These are phyloP conservation scores for Drechslerella dactyloides DNA, from an alignment of 2,329 filamentous ascomycete species.

Conservation along the genomic window DNA sequence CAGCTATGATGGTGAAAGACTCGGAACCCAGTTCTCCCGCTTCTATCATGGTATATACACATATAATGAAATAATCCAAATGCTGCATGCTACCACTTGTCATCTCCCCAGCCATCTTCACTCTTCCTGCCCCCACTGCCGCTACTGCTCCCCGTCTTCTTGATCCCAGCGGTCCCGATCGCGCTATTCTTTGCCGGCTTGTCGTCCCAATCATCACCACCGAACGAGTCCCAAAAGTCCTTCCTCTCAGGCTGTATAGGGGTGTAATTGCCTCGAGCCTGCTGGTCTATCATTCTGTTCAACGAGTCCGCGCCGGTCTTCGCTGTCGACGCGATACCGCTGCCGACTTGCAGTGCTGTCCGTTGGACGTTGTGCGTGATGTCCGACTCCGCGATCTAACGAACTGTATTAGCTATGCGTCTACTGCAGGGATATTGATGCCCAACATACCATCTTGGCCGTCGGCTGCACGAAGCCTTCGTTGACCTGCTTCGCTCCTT, in stretches of 20 bases:
- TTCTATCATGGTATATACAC: constrained; percentile 42
- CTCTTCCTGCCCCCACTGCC: constrained; percentile 47
- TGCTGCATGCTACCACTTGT: constrained; percentile 50
- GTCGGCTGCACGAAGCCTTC: constrained; percentile 91
- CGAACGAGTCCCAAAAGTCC: constrained; percentile 93
- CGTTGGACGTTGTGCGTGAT: constrained; percentile 67
- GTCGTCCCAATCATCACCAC: constrained; percentile 64
- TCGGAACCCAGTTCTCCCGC: constrained; percentile 27
- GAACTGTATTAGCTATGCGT: background rate
- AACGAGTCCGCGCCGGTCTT: constrained; percentile 68
- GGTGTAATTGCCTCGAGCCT: constrained; percentile 63
- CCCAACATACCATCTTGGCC: constrained; percentile 74
- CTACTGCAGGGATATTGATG: constrained; percentile 7
- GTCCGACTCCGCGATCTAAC: constrained; percentile 79
- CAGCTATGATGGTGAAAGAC: background rate
- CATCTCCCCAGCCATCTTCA: constrained; percentile 55
- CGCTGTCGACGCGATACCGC: constrained; percentile 34
- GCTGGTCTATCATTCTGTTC: constrained; percentile 64
- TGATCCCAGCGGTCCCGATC: constrained; percentile 71
- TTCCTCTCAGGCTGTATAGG: constrained; percentile 69
- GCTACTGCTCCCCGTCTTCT: constrained; percentile 57
- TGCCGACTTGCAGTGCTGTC: constrained; percentile 58
- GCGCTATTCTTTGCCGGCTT: constrained; percentile 59
- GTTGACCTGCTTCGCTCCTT: constrained; percentile 89
- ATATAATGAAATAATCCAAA: constrained; percentile 14